Evolutionary conservation across 768 basidiomycete species (phyloP), one percentile per base, ranked within the genome.

Genomic region (Suillus cothurnatus): DNA sequence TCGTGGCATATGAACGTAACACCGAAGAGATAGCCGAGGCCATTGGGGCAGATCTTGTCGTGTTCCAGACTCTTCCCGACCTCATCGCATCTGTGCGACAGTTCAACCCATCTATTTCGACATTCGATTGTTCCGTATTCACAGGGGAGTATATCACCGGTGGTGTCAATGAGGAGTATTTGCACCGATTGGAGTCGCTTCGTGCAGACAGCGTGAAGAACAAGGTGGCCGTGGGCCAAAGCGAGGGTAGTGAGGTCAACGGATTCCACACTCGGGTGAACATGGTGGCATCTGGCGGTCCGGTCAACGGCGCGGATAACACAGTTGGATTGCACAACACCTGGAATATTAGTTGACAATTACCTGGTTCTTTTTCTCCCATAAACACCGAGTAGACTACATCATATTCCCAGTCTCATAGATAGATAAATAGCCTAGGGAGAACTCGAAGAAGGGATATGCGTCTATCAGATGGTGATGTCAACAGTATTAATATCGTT

Each of bases 101-200:
- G 70, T 85, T 94, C 77, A 98, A 97, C 75, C 85, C 90, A 0
- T 74, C 78, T 17, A 91, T 99, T 73, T 75, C 79, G 59, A 77
- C 81, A 6, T 97, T 99, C 72, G 97, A 99, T 73, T 99, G 97
- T 77, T 98, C 97, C 19, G 97, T 99, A 32, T 99, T 99, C 79
- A 94, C 93, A 8, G 97, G 97, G 53, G 88, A 97, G 74, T 99
- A 99, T 74, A 87, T 99, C 58, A 99, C 97, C 1, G 97, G 97
- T 19, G 92, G 91, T 15, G 91, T 99, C 28, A 88, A 93, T 70
- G 91, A 93, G 69, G 82, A 72, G 50, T 99, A 99, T 79, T 82
- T 99, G 56, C 74, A 80, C 41, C 81, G 86, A 66, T 72, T 99
- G 45, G 94, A 97, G 76, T 81, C 79, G 41, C 72, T 94, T 62